These are phyloP conservation scores for Blastomyces parvus DNA, from an alignment of 2,329 filamentous ascomycete species.

Conservation along the genomic window DNA sequence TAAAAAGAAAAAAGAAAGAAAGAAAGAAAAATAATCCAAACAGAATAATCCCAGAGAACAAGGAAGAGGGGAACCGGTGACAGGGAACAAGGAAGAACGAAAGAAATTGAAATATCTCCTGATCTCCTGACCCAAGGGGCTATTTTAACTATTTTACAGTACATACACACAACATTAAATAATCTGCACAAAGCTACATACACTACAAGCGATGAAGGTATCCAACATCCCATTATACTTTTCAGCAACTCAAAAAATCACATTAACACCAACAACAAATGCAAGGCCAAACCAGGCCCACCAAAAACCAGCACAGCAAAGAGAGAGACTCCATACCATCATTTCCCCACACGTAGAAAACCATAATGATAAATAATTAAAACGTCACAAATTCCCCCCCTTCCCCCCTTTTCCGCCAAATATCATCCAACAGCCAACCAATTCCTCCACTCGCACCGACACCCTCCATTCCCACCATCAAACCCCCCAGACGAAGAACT, in stretches of 20 bases:
- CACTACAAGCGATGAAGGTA: too few species aligned
- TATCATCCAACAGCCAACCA: constrained; percentile 25
- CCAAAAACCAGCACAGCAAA: neutral
- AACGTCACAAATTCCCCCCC: neutral
- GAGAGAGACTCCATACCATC: neutral
- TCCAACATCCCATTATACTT: too few species aligned
- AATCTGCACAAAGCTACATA: too few species aligned
- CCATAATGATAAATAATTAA: neutral
- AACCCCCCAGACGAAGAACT: constrained; percentile 22
- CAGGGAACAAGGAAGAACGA: neutral
- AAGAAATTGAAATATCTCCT: neutral
- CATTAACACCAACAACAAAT: too few species aligned
- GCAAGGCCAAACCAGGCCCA: too few species aligned
- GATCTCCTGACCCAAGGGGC: too few species aligned
- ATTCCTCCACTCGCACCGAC: constrained; percentile 52
- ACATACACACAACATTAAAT: too few species aligned
- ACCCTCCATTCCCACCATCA: constrained; percentile 52
- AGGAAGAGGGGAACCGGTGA: neutral
- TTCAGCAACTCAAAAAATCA: too few species aligned
- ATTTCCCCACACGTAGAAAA: neutral
- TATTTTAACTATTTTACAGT: too few species aligned
- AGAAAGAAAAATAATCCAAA: neutral
- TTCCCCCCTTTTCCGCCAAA: neutral
- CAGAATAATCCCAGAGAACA: neutral
- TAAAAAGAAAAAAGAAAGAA: neutral